These are phyloP conservation scores for Cutaneotrichosporon spelunceum DNA, from an alignment of 1,284 basidiomycete species.

Conservation along the genomic window DNA sequence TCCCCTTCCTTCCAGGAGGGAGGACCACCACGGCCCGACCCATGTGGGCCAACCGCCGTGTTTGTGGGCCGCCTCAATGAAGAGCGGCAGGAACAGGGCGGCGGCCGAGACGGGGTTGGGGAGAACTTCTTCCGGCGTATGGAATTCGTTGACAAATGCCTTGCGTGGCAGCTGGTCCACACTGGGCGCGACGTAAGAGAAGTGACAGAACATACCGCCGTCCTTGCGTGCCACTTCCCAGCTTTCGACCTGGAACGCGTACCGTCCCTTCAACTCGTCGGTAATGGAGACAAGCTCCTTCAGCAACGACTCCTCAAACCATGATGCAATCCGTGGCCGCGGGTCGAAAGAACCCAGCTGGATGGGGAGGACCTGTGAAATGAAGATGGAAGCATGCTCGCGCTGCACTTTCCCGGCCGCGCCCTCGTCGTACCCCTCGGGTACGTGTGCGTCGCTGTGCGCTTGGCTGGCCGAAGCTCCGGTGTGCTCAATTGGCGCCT, in stretches of 20 bases:
- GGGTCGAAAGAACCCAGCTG: conserved; percentile 43
- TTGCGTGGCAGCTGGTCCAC: conserved; percentile 24
- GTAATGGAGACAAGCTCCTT: conserved; percentile 46
- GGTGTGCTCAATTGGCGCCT: not conserved
- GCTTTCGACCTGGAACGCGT: conserved; percentile 47
- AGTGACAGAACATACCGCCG: conserved; percentile 75
- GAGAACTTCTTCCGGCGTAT: conserved; percentile 27
- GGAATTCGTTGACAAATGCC: conserved; percentile 23
- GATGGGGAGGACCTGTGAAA: conserved; percentile 51
- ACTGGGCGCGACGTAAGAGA: conserved; percentile 59
- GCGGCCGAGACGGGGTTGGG: conserved; percentile 33
- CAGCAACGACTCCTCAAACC: conserved; percentile 46
- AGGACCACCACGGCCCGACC: conserved; percentile 46
- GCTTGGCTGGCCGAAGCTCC: not conserved
- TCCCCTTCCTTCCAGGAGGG: conserved; percentile 5
- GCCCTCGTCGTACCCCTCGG: not conserved
- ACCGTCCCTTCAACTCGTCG: conserved; percentile 29
- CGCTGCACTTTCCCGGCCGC: conserved; percentile 25
- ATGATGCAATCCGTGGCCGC: conserved; percentile 34
- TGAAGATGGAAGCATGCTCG: conserved; percentile 47
- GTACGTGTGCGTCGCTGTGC: conserved; percentile 5
- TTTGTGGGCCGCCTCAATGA: conserved; percentile 37
- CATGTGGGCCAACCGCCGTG: conserved; percentile 49
- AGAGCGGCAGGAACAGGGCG: conserved; percentile 40
- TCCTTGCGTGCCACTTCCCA: conserved; percentile 49